Conservation (phyloP, 257 asterid genomes). For the Jacaranda mimosifolia region DNA sequence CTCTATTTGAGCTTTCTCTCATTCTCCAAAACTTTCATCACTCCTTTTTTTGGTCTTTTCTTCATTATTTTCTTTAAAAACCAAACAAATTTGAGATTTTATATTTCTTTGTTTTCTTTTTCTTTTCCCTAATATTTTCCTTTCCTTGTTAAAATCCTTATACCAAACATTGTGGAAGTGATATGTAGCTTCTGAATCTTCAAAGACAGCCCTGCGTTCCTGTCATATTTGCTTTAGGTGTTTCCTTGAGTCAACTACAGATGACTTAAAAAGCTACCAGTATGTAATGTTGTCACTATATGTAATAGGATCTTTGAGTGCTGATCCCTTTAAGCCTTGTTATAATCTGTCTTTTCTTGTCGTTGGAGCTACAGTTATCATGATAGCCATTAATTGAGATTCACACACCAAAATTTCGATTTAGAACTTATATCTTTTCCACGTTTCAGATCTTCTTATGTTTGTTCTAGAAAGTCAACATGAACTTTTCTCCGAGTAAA, state of each 20-base stretch:
- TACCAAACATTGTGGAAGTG: neutral
- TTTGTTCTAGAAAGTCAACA: neutral
- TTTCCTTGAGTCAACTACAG: conserved; percentile 18
- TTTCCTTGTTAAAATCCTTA: no score
- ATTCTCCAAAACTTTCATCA: no score
- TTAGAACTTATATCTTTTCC: conserved; percentile 2
- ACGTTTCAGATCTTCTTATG: neutral
- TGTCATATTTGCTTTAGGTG: neutral
- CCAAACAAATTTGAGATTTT: neutral
- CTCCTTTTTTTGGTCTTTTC: conserved; percentile 6
- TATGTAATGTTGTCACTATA: conserved; percentile 1
- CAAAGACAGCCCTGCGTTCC: neutral
- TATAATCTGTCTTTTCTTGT: neutral
- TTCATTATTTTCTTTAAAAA: no score
- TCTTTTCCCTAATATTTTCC: no score
- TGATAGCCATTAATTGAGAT: conserved; percentile 18
- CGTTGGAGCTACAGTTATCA: neutral
- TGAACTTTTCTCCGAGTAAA: neutral
- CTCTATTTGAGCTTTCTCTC: no score
- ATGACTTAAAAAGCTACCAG: neutral
- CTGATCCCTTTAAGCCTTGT: conserved; percentile 20
- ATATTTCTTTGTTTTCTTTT: no score
- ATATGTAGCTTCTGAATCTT: conserved; percentile 11
- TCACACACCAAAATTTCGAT: neutral
- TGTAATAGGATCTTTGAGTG: conserved; percentile 7